Evolutionary conservation across 805 yeast genomes (phyloP).

Genomic region (Kuraishia hungarica): DNA sequence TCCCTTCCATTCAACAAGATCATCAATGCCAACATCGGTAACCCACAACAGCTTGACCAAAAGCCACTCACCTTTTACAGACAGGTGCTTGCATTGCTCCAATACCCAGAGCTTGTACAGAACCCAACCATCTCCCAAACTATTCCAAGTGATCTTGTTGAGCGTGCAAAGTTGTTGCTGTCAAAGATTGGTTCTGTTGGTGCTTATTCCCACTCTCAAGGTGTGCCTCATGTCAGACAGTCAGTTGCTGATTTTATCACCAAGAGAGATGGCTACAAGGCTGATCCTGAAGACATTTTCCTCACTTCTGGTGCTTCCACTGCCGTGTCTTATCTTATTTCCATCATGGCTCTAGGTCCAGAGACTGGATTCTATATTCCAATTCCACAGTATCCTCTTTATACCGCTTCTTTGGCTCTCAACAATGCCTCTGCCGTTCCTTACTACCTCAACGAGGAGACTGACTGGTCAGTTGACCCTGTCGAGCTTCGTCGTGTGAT

Average conservation of each 20-base stretch:
- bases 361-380: slow-evolving; percentile 84
- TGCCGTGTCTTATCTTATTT: slow-evolving; percentile 76
- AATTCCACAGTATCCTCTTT: slow-evolving; percentile 95
- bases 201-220: slow-evolving; percentile 93
- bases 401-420: slow-evolving; percentile 89
- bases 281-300: slow-evolving; percentile 67
- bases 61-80: slow-evolving; percentile 93
- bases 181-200: slow-evolving; percentile 75
- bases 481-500: slow-evolving; percentile 50
- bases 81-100: slow-evolving; percentile 78
- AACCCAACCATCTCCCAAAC: slow-evolving; percentile 20
- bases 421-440: slow-evolving; percentile 79
- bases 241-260: slow-evolving; percentile 77
- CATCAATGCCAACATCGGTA: slow-evolving; percentile 91
- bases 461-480: slow-evolving; percentile 80
- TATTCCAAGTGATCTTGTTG: slow-evolving; percentile 61
- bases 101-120: slow-evolving; percentile 67
- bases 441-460: slow-evolving; percentile 73
- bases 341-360: slow-evolving; percentile 58
- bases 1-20: slow-evolving; percentile 71
- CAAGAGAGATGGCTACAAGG: slow-evolving; percentile 65
- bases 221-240: slow-evolving; percentile 62
- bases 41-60: slow-evolving; percentile 96
- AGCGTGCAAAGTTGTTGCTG: slow-evolving; percentile 59
- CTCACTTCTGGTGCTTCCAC: slow-evolving; percentile 93